A percentile compares a stretch with the other conserved stretches of the same genome.
Evolutionary conservation across 495 filamentous ascomycete species (phyloP).

Genomic region (Xylaria venustula): DNA sequence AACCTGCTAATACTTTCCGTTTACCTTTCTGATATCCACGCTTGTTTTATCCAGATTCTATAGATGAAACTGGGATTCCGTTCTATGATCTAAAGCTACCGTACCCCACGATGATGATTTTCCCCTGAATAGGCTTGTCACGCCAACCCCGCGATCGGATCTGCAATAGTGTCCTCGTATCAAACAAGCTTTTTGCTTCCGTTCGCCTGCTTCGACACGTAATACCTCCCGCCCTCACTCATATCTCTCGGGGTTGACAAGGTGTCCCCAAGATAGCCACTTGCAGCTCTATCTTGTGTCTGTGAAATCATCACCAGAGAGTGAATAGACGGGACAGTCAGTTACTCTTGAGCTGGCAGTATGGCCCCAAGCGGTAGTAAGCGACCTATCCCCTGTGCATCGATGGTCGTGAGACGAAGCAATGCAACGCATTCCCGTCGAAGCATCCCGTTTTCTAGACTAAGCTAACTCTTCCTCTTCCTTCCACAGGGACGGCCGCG

Average conservation of each 20-base stretch:
- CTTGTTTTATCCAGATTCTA: not conserved
- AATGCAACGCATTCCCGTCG: not conserved
- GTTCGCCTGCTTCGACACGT: not conserved
- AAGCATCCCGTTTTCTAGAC: not conserved
- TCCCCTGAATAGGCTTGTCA: constrained; percentile 2
- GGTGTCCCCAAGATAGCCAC: not conserved
- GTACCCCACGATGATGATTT: constrained; percentile 8
- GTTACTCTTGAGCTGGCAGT: constrained; percentile 1
- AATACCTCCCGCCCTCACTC: not conserved
- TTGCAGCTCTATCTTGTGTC: not conserved
- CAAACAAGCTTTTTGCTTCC: not conserved
- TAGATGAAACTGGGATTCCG: not conserved
- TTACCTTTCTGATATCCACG: too few relatives aligned
- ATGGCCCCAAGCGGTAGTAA: constrained; percentile 48
- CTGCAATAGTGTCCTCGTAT: not conserved
- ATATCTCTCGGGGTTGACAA: not conserved
- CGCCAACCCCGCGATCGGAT: constrained; percentile 7
- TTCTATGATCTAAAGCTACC: constrained; percentile 2
- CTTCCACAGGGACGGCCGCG: constrained; percentile 43
- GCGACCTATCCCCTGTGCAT: not conserved
- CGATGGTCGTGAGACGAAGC: not conserved
- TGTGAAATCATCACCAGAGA: not conserved
- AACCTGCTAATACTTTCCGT: too few relatives aligned
- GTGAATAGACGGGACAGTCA: constrained; percentile 4
- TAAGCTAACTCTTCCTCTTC: constrained; percentile 1